Conservation (phyloP, 1,284 basidiomycete genomes). For the Melanopsichium pennsylvanicum region DNA sequence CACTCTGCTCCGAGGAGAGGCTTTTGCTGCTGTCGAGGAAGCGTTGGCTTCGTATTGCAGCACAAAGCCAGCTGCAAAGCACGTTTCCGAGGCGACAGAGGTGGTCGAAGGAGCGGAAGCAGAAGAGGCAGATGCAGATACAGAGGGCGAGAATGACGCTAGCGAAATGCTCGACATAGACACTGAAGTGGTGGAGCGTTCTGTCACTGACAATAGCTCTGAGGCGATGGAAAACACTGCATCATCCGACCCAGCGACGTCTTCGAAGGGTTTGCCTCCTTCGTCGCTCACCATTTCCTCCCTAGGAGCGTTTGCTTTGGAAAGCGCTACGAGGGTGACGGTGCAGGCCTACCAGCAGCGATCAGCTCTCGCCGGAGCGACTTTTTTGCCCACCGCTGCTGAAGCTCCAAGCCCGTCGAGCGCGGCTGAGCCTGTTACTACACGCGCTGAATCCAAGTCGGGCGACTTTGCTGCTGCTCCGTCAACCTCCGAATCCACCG, state of each 20-base stretch:
- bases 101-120: not conserved
- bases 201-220: not conserved
- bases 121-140: not conserved
- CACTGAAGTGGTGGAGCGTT: conserved; percentile 12
- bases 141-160: not conserved
- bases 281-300: conserved; percentile 3
- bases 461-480: not conserved
- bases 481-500: too few species aligned
- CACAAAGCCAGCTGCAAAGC: not conserved
- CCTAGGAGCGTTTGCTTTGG: conserved; percentile 8
- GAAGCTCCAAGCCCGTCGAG: not conserved
- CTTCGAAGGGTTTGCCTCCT: conserved; percentile 8
- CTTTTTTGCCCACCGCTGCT: not conserved
- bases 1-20: not conserved
- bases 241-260: not conserved
- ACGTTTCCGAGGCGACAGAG: not conserved
- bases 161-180: conserved; percentile 5
- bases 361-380: not conserved
- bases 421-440: not conserved
- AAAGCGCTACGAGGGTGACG: conserved; percentile 14
- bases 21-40: conserved; percentile 5
- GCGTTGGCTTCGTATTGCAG: conserved; percentile 6
- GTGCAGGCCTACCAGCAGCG: conserved; percentile 21
- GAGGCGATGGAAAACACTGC: not conserved
- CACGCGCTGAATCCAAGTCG: not conserved